These are phyloP conservation scores for Mycoemilia scoparia DNA, from an alignment of 192 early-diverging fungal species.

Conservation along the genomic window DNA sequence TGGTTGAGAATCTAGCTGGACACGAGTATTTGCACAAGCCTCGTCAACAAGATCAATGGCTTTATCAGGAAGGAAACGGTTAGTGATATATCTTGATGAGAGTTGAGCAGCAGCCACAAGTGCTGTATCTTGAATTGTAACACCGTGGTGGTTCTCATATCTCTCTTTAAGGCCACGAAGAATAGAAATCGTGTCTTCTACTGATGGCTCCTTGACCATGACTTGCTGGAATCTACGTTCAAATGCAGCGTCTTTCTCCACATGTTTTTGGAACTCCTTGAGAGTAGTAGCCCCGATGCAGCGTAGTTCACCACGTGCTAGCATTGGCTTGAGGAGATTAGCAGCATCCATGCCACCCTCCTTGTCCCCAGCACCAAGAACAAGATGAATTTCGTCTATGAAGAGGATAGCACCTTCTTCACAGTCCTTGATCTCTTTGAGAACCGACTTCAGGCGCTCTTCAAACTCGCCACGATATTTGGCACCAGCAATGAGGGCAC, in stretches of 20 bases:
- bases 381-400: constrained; percentile 93
- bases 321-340: constrained; percentile 94
- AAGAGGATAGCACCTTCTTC: constrained; percentile 83
- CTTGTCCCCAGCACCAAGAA: constrained; percentile 81
- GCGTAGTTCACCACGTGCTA: constrained; percentile 88
- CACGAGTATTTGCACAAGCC: constrained; percentile 85
- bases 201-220: constrained; percentile 49
- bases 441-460: constrained; percentile 86
- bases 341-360: constrained; percentile 93
- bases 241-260: constrained; percentile 75
- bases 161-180: constrained; percentile 61
- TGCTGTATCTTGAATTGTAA: constrained; percentile 46
- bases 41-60: constrained; percentile 83
- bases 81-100: constrained; percentile 58
- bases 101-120: constrained; percentile 56
- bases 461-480: constrained; percentile 98
- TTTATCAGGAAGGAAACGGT: constrained; percentile 61
- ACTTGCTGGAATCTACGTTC: constrained; percentile 67
- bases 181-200: constrained; percentile 59
- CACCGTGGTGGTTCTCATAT: constrained; percentile 64
- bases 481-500: constrained; percentile 76
- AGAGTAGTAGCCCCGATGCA: constrained; percentile 95
- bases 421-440: constrained; percentile 87
- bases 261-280: constrained; percentile 83
- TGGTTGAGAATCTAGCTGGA: constrained; percentile 92